Percentiles rank a stretch among this genome's conserved stretches.
Evolutionary conservation across 2,329 filamentous ascomycete species (phyloP).

Genomic region (Catunica adiposa): DNA sequence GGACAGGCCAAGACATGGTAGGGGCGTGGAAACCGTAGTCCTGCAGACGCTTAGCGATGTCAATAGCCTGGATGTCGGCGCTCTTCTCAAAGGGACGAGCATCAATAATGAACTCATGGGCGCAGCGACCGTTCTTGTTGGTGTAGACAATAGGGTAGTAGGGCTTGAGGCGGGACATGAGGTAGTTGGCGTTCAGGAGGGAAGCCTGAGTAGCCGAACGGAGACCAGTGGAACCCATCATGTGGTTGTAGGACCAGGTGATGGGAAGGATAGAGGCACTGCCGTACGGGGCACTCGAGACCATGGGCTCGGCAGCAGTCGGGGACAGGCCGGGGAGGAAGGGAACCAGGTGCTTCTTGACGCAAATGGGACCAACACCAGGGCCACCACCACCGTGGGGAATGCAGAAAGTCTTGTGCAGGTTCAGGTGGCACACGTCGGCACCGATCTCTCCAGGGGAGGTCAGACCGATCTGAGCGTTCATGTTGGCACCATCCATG

Average conservation of each 20-base stretch:
- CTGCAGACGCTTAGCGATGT: constrained; percentile 89
- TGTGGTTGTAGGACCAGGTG: constrained; percentile 85
- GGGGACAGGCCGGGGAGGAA: constrained; percentile 47
- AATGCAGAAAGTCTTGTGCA: constrained; percentile 98
- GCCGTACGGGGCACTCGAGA: constrained; percentile 71
- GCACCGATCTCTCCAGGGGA: constrained; percentile 90
- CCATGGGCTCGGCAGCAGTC: constrained; percentile 32
- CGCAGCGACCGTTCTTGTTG: constrained; percentile 72
- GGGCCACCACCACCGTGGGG: constrained; percentile 90
- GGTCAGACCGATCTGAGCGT: constrained; percentile 89
- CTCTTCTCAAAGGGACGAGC: constrained; percentile 69
- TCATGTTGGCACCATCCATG: constrained; percentile 99
- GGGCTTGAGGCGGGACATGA: constrained; percentile 68
- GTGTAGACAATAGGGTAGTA: constrained; percentile 91
- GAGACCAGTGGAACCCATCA: constrained; percentile 74
- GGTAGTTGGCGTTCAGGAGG: constrained; percentile 93
- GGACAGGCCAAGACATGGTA: constrained; percentile 92
- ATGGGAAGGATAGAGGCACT: constrained; percentile 87
- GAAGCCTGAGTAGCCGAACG: constrained; percentile 83
- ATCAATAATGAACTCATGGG: constrained; percentile 95
- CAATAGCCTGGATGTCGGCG: constrained; percentile 75
- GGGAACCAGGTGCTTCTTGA: constrained; percentile 61
- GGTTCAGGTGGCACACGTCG: constrained; percentile 90
- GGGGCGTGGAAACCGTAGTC: constrained; percentile 96
- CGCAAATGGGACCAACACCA: constrained; percentile 84